Evolutionary conservation across 2,329 filamentous ascomycete genomes (phyloP).

Genomic region (Neobulgaria alba): DNA sequence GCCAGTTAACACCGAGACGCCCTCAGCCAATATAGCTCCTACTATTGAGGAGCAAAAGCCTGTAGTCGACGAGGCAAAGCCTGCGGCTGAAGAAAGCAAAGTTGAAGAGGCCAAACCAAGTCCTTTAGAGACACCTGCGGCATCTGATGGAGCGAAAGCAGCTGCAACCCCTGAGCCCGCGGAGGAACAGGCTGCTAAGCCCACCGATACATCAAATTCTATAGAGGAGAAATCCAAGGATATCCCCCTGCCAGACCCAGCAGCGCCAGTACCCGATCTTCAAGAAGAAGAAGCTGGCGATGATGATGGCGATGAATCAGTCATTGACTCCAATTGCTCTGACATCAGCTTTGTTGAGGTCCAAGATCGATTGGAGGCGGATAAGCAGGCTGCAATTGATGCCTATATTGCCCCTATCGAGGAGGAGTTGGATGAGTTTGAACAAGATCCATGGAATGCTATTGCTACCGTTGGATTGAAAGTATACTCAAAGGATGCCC

Average conservation of each 20-base stretch:
- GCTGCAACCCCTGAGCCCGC: conserved; percentile 1
- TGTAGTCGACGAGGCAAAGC: conserved; percentile 7
- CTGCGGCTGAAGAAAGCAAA: conserved; percentile 5
- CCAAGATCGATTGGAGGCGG: conserved; percentile 17
- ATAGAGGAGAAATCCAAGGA: background rate
- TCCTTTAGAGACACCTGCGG: background rate
- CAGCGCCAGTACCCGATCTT: background rate
- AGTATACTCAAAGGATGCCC: conserved; percentile 45
- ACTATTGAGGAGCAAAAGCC: background rate
- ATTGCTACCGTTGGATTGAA: conserved; percentile 52
- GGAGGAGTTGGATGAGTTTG: conserved; percentile 46
- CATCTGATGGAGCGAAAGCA: too few relatives aligned
- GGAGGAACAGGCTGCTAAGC: background rate
- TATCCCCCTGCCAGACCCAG: background rate
- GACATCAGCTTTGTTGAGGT: conserved; percentile 15
- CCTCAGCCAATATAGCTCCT: background rate
- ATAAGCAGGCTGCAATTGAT: conserved; percentile 9
- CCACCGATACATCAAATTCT: background rate
- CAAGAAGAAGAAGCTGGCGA: conserved; percentile 2
- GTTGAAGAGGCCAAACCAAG: conserved; percentile 6
- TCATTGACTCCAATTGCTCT: conserved; percentile 13
- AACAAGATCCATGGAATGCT: conserved; percentile 53
- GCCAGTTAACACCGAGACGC: background rate
- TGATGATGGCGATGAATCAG: conserved; percentile 5
- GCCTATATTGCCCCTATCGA: conserved; percentile 22